These are phyloP conservation scores for Mucor circinelloides DNA, from an alignment of 371 early-diverging fungal genomes.

Conservation along the genomic window DNA sequence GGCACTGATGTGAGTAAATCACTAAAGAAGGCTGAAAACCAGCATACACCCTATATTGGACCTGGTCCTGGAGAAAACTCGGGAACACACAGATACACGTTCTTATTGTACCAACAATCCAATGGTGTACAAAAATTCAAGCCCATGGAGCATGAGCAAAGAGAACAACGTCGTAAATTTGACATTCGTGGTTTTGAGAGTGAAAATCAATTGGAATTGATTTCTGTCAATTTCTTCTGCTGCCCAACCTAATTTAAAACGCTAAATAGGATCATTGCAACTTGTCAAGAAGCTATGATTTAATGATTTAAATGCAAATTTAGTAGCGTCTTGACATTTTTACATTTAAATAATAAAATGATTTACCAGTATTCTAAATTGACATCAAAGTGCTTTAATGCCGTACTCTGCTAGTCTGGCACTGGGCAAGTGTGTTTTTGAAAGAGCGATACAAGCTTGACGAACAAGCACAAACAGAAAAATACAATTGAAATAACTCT, in stretches of 20 bases:
- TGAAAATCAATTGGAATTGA: slow-evolving; percentile 49
- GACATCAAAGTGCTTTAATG: neutral
- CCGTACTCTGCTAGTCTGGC: too few relatives aligned
- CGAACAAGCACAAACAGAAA: neutral
- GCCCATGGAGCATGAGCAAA: slow-evolving; percentile 29
- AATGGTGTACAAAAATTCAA: slow-evolving; percentile 21
- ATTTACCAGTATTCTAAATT: too few relatives aligned
- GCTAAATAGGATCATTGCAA: neutral
- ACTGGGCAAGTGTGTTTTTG: neutral
- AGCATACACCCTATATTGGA: slow-evolving; percentile 56
- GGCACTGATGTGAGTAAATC: slow-evolving; percentile 32
- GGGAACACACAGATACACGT: slow-evolving; percentile 65
- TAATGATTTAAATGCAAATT: too few relatives aligned
- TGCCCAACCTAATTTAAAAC: slow-evolving; percentile 25
- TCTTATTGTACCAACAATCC: slow-evolving; percentile 59
- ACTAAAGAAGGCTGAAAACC: slow-evolving; percentile 3
- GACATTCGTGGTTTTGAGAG: slow-evolving; percentile 49
- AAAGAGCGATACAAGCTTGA: neutral
- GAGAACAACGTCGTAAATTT: slow-evolving; percentile 44
- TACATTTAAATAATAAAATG: too few relatives aligned
- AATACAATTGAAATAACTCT: neutral
- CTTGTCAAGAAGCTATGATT: too few relatives aligned
- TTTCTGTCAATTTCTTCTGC: slow-evolving; percentile 61
- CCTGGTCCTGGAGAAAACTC: slow-evolving; percentile 59
- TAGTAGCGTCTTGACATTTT: too few relatives aligned